Evolutionary conservation across 345 rosid species (phyloP), one percentile per base, ranked within the genome.

Genomic region (Euclidium syriacum): DNA sequence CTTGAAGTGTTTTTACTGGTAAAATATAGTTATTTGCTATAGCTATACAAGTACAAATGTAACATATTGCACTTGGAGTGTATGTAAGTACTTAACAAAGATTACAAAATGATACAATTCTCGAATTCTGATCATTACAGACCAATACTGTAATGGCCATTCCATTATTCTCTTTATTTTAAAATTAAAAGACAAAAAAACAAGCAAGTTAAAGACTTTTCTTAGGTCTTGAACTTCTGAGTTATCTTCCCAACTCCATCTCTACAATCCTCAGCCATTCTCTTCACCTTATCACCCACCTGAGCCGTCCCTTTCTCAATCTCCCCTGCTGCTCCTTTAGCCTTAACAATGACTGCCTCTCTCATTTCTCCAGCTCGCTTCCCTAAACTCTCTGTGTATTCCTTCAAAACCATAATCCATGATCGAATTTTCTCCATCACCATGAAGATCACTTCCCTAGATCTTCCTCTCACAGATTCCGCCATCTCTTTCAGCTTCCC

Each of bases 401-500:
- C 85, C 68, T 78, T 87, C 67, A 90, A 40, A 30, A 50, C 48
- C 10, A 72, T 58, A 22, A 94, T 59, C 60, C 85, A 72, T 20
- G 2, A 14, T 3, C 65, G 79, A 50, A 87, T 76, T 65, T 64
- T 83, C 52, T 78, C 65, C 26, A 87, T 65, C 62, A 90, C 75
- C 30, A 50, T 62, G 46, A 60, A 34, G 33, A 94, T 85, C 34
- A 79, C 62, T 58, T 74, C 86, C 68, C 72, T 78, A 7, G 95
- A 81, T 26, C 77, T 87, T 48, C 80, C 87, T 49, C 17, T 56
- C 24, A 80, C 85, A 14, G 74, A 39, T 11, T 55, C 54, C 1
- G 85, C 85, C 80, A 90, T 75, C 44, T 36, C 68, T 77, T 77
- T 84, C 52, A 90, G 87, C 80, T 84, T 83, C 42, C 65, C 75